Conservation (phyloP, 805 yeast genomes). For the Candida silvicultrix region DNA sequence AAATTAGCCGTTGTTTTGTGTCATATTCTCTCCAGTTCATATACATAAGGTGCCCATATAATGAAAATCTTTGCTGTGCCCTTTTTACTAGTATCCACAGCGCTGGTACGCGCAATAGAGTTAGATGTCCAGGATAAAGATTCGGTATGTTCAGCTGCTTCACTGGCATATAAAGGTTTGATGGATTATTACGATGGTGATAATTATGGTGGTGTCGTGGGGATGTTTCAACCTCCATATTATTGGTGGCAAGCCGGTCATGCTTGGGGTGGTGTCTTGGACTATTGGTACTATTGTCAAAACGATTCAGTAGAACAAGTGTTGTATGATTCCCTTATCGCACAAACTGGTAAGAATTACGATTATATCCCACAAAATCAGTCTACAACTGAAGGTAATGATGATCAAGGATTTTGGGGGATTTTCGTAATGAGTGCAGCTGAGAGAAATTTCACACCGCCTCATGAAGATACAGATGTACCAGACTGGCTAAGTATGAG, state of each 20-base stretch:
- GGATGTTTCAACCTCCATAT: slow-evolving; percentile 84
- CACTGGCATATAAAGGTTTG: slow-evolving; percentile 40
- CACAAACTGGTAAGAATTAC: slow-evolving; percentile 67
- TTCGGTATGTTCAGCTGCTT: background rate
- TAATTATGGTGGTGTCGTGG: slow-evolving; percentile 68
- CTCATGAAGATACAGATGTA: slow-evolving; percentile 35
- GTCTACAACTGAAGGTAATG: slow-evolving; percentile 91
- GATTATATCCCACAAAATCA: slow-evolving; percentile 87
- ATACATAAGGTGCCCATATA: too few species aligned
- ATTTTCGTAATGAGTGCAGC: slow-evolving; percentile 89
- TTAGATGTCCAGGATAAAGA: background rate
- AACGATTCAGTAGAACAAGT: slow-evolving; percentile 59
- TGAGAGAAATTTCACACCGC: slow-evolving; percentile 77
- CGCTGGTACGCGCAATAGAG: background rate
- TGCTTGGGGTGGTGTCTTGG: slow-evolving; percentile 85
- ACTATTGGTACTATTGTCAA: slow-evolving; percentile 65
- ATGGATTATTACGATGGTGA: slow-evolving; percentile 79
- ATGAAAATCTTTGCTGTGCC: background rate
- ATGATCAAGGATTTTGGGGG: slow-evolving; percentile 98
- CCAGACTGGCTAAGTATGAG: slow-evolving; percentile 54
- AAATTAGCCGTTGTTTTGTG: background rate
- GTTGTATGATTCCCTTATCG: slow-evolving; percentile 55
- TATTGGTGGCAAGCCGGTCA: slow-evolving; percentile 99
- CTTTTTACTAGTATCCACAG: too few species aligned
- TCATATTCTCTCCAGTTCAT: background rate